Evolutionary conservation across 495 filamentous ascomycete species (phyloP), one percentile per base, ranked within the genome.

Genomic region (Venustampulla echinocandica): DNA sequence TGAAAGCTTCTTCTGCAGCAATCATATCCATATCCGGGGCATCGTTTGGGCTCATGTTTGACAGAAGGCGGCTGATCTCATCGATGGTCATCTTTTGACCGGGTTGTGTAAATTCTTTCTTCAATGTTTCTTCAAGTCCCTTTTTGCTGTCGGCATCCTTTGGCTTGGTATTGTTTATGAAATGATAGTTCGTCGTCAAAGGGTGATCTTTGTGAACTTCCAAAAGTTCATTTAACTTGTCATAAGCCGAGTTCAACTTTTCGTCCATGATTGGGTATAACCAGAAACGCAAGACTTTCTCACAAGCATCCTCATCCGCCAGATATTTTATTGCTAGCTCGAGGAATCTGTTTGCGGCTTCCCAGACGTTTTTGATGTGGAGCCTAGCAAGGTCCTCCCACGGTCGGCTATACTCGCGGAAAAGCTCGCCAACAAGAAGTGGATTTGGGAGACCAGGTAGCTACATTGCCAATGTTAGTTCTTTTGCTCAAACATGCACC

Each of bases 151-250:
- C n/a, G 7, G 27, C 7, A 30, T 7, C 27, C n/a, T 30, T 19
- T 28, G 5, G 54, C 27, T 25, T 46, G 30, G n/a, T 32, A 17
- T 22, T 46, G 19, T 40, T 32, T 3, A 49, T 46, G 15, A 66
- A 62, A n/a, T 60, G 49, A 7, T 25, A 25, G 20, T 65, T 61
- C 7, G 51, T 53, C 32, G 57, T 58, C 25, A 58, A 50, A 2
- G 57, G 58, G 36, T 56, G 30, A 10, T 63, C 51, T 19, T 57
- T 60, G 43, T 64, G 66, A 10, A 62, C 62, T 5, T 44, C 54
- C 4, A 70, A 53, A 23, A 72, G 60, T 27, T 72, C 69, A 5
- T 64, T 45, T 10, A 70, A 36, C 44, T 69, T 68, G 1, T 4
- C 2, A 11, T 60, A 50, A 4, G 69, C 61, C 0, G 44, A 17